Base-by-base conservation (phyloP, 2,329 filamentous ascomycete species). In the Aureobasidium uvarum region DNA sequence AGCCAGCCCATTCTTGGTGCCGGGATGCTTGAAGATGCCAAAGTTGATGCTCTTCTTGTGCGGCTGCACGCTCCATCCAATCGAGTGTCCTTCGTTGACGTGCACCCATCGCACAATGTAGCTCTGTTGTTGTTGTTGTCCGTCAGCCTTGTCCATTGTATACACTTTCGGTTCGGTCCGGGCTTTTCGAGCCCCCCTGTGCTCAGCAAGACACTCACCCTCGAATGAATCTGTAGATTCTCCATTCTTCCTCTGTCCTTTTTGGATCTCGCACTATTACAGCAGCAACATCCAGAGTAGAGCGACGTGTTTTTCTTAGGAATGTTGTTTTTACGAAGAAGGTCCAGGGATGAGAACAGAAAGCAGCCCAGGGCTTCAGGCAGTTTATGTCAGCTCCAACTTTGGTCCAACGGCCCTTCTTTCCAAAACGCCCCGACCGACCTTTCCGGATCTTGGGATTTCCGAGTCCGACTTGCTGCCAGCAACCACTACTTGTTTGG, bases 41-140 rank as follows among this genome's bases (percentile, higher is more conserved):
- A 99, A 96, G 80, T 98, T 97, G 78, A 99, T 89, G 66, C 94
- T 97, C 80, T 97, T 98, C 81, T 96, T 98, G 77, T 98, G 92
- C 50, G 95, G 95, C 75, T 98, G 93, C 45, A 99, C 86, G 74
- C 92, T 97, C 95, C 95, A 99, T 18, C 93, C 96, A 72, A 99
- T 92, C 59, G 93, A 96, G 77, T 96, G 89, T 63, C 90, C 90
- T 69, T 92, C 88, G 65, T 92, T 88, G 71, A 97, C 94, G 75
- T 92, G 89, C 71, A 97, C 91, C 94, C 95, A 99, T 74, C 95
- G 92, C 66, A 99, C 91, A 72, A 99, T 92, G 80, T 99, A 99
- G 69, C 92, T 96, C 95, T 98, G 51, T 39, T n/a, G 23, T 52
- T n/a, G 23, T 52, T 31, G 18, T 25, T 31, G 18, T 46, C 20